Evolutionary conservation across 2,329 filamentous ascomycete species (phyloP), one percentile per base, ranked within the genome.

Genomic region (Claviceps sp.): DNA sequence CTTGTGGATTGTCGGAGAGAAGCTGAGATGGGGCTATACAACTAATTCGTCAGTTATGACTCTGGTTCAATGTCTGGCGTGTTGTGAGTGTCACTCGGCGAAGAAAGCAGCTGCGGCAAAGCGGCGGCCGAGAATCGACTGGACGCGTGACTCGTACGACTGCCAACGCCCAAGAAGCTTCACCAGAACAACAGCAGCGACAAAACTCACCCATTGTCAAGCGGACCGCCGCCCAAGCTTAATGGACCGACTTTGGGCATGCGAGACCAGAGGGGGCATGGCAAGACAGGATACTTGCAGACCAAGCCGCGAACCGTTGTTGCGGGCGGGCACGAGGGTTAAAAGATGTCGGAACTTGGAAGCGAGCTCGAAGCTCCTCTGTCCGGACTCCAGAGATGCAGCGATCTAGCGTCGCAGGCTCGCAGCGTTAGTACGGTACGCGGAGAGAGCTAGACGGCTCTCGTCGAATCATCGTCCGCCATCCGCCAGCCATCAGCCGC

Each of bases 21-120:
- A 75, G 72, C 72, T 79, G 76, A 66, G 77, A 78, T 72, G 75
- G 74, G 71, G 76, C 77, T 81, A 61, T 16, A 47, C 40, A 22
- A 11, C 11, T 11, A 38, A 16, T 16, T 44, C 40, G 50, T 51
- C 51, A 52, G 50, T 22, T 6, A 52, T 58, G 37, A 40, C 22
- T 45, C 44, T 14, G 42, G 30, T 13, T 26, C 22, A 34, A 34
- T 11, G 30, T 34, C 30, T 34, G 30, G 30, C 30, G 30, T 34
- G 41, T 46, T 47, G 37, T 24, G 20, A 43, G 46, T 37, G 47
- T 50, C 50, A 54, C 18, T 50, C 47, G 37, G 34, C 42, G n/a
- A 34, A 43, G n/a, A 47, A 26, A n/a, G 37, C 37, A 30, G 53
- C 47, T 24, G 42, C 20, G 44, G 40, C 24, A 24, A 37, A 46